Base-by-base conservation (phyloP, 2,329 filamentous ascomycete species). In the Lachnellula occidentalis region DNA sequence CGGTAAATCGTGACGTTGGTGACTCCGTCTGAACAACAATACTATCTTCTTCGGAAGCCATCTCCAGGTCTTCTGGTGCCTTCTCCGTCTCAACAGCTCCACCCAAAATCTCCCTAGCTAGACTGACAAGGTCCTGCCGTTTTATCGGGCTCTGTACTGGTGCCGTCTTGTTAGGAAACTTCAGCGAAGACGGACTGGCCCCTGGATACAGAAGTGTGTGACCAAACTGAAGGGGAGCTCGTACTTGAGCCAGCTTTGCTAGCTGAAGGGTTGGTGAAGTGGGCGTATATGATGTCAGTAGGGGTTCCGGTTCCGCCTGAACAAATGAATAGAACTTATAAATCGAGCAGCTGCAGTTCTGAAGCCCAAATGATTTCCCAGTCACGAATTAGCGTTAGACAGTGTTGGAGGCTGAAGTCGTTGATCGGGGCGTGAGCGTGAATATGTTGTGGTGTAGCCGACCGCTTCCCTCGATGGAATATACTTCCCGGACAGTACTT, bases 1-100 rank as follows among this genome's bases (percentile, higher is more conserved):
- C 68, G 2, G 68, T 70, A 48, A 70, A 70, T 45, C 68, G 61
- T 43, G 67, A 64, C 1, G 63, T 68, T 14, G 66, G 66, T 34
- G 66, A 63, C 42, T 68, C 65, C 4, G 56, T 59, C 43, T 56
- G 57, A 46, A 49, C 50, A 19, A 42, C 39, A 36, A 54, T 51
- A 8, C 50, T 54, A 45, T 58, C 45, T 36, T 63, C 64, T 50
- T 59, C 58, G 22, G 55, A 53, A 17, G 53, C 49, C 60, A 62
- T 63, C 22, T 56, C 53, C 15, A 22, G 41, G 15, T 14, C 51
- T 15, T 34, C 34, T 14, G 34, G 19, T 9, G 4, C 22, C 39
- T 43, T 43, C 24, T 46, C 45, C 21, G 39, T 21, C 15, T 19
- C 37, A 27, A 45, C 50, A 24, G 24, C 48, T 17, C 48, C 62